Conservation (phyloP, 2,329 filamentous ascomycete species). For the Hypoxylon sp. region DNA sequence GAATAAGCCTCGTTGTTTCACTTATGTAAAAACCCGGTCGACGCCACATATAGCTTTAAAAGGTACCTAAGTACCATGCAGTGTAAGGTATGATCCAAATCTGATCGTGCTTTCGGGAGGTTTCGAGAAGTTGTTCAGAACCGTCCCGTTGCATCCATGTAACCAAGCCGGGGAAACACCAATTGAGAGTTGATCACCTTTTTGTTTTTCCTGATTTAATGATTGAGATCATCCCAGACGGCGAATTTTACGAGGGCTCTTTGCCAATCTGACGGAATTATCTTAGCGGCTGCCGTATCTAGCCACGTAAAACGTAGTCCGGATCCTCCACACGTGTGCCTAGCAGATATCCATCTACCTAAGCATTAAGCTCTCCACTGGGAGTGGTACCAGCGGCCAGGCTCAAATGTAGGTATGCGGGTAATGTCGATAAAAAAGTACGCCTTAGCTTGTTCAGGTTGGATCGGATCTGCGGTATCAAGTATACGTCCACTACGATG, state of each 20-base stretch:
- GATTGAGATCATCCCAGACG: no score
- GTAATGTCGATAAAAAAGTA: conserved; percentile 1
- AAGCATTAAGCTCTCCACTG: neutral
- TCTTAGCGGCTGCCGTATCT: neutral
- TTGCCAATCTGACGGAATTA: neutral
- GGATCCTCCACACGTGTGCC: neutral
- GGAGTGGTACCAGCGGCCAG: neutral
- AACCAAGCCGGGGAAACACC: neutral
- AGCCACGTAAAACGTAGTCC: neutral
- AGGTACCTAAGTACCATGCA: neutral
- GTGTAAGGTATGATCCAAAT: conserved; percentile 4
- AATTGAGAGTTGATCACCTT: neutral
- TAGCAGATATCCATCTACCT: neutral
- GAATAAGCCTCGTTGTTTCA: neutral
- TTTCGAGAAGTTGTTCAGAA: conserved; percentile 19
- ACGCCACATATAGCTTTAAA: conserved; percentile 1
- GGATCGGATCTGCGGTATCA: neutral
- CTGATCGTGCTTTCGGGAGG: conserved; percentile 3
- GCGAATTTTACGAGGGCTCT: neutral
- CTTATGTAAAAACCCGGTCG: conserved; percentile 5
- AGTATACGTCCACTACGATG: neutral
- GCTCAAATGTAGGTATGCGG: neutral
- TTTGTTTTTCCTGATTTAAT: neutral
- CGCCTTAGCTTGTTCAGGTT: neutral
- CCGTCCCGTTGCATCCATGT: neutral